A percentile compares a stretch with the other conserved stretches of the same genome.
phyloP scores from a whole-genome alignment of 192 early-diverging fungal genomes.

The Backusella circina region DNA sequence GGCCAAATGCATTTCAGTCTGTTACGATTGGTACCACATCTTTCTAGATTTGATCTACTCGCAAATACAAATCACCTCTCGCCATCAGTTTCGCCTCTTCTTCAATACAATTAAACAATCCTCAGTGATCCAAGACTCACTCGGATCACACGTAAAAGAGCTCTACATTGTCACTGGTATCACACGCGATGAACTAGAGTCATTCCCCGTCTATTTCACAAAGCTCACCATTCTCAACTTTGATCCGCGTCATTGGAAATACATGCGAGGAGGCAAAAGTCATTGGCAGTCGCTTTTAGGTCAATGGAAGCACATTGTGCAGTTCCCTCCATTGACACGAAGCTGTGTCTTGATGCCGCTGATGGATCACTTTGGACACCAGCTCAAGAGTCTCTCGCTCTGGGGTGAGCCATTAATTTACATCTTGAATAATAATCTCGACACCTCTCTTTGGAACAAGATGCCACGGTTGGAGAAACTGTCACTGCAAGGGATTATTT shows the following conservation, averaged over 20 bases:
- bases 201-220: not conserved
- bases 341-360: not conserved
- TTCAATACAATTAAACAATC: not conserved
- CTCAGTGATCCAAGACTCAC: not conserved
- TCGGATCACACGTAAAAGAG: slow-evolving; percentile 1
- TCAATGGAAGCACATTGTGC: not conserved
- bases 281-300: not conserved
- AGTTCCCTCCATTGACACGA: not conserved
- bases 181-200: slow-evolving; percentile 9
- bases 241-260: slow-evolving; percentile 9
- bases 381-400: not conserved
- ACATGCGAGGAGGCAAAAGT: not conserved
- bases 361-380: not conserved
- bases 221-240: not conserved
- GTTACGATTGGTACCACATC: slow-evolving; percentile 2
- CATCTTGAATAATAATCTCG: not conserved
- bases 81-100: not conserved
- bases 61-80: not conserved
- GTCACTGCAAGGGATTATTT: not conserved
- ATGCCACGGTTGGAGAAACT: not conserved
- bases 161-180: not conserved
- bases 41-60: slow-evolving; percentile 3
- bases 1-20: not conserved
- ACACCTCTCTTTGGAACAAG: not conserved
- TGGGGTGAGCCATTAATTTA: not conserved